Evolutionary conservation across 768 basidiomycete species (phyloP), one percentile per base, ranked within the genome.

Genomic region (Naganishia antarctica): DNA sequence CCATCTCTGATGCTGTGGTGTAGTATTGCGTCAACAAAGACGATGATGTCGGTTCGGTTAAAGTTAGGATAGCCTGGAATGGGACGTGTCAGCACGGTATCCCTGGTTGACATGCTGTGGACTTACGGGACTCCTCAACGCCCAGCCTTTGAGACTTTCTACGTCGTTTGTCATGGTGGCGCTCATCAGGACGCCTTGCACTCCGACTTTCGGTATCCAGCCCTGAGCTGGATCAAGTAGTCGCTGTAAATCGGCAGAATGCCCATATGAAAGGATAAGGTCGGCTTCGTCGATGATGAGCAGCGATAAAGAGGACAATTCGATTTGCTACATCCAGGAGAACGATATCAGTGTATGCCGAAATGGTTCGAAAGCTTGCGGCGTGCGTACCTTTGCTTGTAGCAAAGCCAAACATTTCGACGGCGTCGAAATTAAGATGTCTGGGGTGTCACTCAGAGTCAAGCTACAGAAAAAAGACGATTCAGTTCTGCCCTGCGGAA

Each of bases 201-300:
- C 66, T 88, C 85, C 75, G 12, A 77, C 63, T 60, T 67, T 66
- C 7, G 76, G 76, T 21, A 77, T 61, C 65, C 68, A 71, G 7
- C 71, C 68, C 85, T 87, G 60, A 87, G 91, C 31, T 88, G 83
- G 76, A 83, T 87, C 45, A 81, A 83, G 43, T 57, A 77, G 49
- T 84, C 89, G 61, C 78, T 82, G 47, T 66, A 78, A 59, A 72
- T 92, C 89, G 66, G 92, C 88, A 41, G 79, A 79, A 69, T 98
- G 91, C 2, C 96, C 96, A 74, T 98, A 99, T 0, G 93, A 97
- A 21, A 99, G 82, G 59, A 99, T 89, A 40, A 98, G 84, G 74
- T 98, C 96, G 25, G 96, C 96, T 79, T 99, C 96, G 74, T 99
- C 96, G 63, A 99, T 93, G 29, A 94, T 88, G 18, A 99, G 84